Percentiles rank a stretch among this genome's conserved stretches.
Conservation (phyloP, 2,329 filamentous ascomycete genomes). For the Lecanicillium sp. region DNA sequence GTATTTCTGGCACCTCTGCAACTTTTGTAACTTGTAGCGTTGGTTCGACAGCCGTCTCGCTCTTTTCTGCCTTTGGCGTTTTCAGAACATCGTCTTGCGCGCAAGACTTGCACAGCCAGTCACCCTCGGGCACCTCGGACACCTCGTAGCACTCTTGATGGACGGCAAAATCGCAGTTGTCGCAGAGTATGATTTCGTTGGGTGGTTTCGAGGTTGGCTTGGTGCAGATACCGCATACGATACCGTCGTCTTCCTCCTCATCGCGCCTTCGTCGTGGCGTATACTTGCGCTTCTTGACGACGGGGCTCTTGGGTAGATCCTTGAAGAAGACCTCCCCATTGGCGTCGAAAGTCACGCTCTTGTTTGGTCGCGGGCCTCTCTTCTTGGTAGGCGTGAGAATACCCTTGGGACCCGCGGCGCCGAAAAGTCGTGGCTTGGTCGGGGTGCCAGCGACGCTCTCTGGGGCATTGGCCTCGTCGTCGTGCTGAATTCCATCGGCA, state of each 20-base stretch:
- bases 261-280: slow-evolving; percentile 21
- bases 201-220: slow-evolving; percentile 48
- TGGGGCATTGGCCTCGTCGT: background rate
- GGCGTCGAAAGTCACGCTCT: slow-evolving; percentile 48
- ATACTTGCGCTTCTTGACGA: slow-evolving; percentile 16
- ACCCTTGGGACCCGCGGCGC: slow-evolving; percentile 33
- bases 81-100: slow-evolving; percentile 35
- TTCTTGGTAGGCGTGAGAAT: slow-evolving; percentile 50
- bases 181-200: slow-evolving; percentile 58
- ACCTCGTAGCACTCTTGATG: slow-evolving; percentile 56
- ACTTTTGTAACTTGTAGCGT: slow-evolving; percentile 1
- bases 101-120: slow-evolving; percentile 57
- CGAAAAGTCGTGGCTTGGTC: slow-evolving; percentile 7
- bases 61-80: slow-evolving; percentile 18
- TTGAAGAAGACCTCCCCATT: slow-evolving; percentile 43
- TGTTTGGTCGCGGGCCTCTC: slow-evolving; percentile 30
- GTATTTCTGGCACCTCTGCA: slow-evolving; percentile 38
- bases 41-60: slow-evolving; percentile 10
- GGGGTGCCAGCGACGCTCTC: slow-evolving; percentile 11
- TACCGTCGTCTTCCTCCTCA: slow-evolving; percentile 37
- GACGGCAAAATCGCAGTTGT: slow-evolving; percentile 54
- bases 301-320: slow-evolving; percentile 36
- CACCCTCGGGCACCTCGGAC: slow-evolving; percentile 48
- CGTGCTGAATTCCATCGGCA: slow-evolving; percentile 9
- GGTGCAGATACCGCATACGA: slow-evolving; percentile 49